Conservation (phyloP, 192 early-diverging fungal genomes). For the Paraglomus brasilianum region DNA sequence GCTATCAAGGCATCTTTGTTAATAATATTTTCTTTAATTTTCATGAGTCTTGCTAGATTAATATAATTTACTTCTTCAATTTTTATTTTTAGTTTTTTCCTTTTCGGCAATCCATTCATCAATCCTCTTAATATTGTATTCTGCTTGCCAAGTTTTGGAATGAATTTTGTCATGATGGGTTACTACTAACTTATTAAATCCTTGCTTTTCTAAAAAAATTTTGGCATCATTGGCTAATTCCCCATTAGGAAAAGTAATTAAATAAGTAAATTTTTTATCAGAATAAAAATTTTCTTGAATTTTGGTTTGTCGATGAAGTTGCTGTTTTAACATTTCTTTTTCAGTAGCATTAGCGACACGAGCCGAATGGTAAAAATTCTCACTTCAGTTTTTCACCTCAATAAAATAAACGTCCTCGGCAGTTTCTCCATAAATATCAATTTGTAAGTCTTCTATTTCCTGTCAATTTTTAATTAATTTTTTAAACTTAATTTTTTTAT, state of each 20-base stretch:
- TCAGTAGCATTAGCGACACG: neutral
- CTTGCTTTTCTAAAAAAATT: constrained; percentile 2
- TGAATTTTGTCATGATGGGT: constrained; percentile 17
- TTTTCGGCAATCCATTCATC: constrained; percentile 8
- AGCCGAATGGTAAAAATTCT: constrained; percentile 3
- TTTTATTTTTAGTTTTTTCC: constrained; percentile 8
- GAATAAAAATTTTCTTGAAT: constrained; percentile 2
- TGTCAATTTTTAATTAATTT: constrained; percentile 8
- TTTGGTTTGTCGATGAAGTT: neutral
- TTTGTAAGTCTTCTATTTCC: constrained; percentile 15
- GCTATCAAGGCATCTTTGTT: neutral
- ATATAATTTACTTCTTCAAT: too few species aligned
- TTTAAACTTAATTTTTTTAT: constrained; percentile 15
- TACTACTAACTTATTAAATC: neutral
- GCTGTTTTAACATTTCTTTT: constrained; percentile 9
- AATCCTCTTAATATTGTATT: constrained; percentile 14
- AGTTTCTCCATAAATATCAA: constrained; percentile 7
- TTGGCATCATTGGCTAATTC: constrained; percentile 11
- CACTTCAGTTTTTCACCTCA: constrained; percentile 19
- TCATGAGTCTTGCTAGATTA: too few species aligned
- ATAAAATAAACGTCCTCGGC: constrained; percentile 5
- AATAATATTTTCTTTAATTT: constrained; percentile 3
- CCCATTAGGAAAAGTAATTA: constrained; percentile 11
- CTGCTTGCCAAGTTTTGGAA: constrained; percentile 14
- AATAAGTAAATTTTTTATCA: neutral